Evolutionary conservation across 805 yeast genomes (phyloP).

Genomic region (Schizosaccharomyces lindneri): DNA sequence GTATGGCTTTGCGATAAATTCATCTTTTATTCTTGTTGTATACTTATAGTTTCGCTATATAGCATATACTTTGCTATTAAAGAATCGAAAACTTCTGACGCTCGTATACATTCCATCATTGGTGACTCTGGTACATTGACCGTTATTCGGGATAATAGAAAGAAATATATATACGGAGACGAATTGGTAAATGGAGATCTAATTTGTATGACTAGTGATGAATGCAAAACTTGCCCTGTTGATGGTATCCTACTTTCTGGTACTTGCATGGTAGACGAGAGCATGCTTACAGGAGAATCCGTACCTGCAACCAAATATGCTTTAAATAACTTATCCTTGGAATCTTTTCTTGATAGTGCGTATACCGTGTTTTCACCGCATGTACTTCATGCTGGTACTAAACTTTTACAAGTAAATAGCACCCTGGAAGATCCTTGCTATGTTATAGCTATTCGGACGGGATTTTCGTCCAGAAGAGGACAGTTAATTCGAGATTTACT

Average conservation of each 20-base stretch:
- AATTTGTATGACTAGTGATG: slow-evolving; percentile 73
- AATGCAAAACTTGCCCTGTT: slow-evolving; percentile 51
- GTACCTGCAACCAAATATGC: slow-evolving; percentile 76
- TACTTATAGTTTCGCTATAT: slow-evolving; percentile 57
- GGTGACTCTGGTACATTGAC: slow-evolving; percentile 55
- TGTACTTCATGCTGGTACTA: slow-evolving; percentile 70
- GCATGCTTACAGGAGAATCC: slow-evolving; percentile 95
- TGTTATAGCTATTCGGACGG: slow-evolving; percentile 72
- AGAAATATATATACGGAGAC: slow-evolving; percentile 50
- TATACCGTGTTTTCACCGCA: slow-evolving; percentile 35
- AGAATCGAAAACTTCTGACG: slow-evolving; percentile 42
- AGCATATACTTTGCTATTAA: slow-evolving; percentile 57
- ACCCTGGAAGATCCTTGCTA: slow-evolving; percentile 34
- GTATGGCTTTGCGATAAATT: slow-evolving; percentile 84
- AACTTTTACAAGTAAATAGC: slow-evolving; percentile 35
- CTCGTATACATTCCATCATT: slow-evolving; percentile 48
- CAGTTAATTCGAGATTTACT: slow-evolving; percentile 81
- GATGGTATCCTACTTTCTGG: slow-evolving; percentile 74
- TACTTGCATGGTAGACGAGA: slow-evolving; percentile 87
- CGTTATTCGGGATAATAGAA: slow-evolving; percentile 69
- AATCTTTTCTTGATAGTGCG: background rate
- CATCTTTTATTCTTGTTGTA: slow-evolving; percentile 80
- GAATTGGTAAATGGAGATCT: slow-evolving; percentile 92
- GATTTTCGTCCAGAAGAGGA: slow-evolving; percentile 89
- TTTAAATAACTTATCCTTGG: slow-evolving; percentile 24